Percentiles rank a stretch among this genome's conserved stretches.
These are phyloP conservation scores for Grigorovia humatica DNA, from an alignment of 805 yeast genomes.

Conservation along the genomic window DNA sequence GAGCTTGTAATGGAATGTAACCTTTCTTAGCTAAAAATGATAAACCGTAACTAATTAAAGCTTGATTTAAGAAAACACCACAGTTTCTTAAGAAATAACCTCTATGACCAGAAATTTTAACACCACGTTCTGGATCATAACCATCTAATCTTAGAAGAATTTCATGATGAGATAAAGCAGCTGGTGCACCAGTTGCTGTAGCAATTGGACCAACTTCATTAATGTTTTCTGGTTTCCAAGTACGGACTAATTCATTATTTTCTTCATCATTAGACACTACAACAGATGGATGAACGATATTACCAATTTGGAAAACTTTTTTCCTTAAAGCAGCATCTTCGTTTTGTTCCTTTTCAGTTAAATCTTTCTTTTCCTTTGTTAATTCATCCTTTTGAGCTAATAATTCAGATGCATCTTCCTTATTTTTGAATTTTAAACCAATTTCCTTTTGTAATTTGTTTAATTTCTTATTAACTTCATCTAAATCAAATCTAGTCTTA, in stretches of 20 bases:
- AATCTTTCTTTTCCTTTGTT: slow-evolving; percentile 55
- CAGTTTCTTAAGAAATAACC: slow-evolving; percentile 91
- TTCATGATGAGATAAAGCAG: slow-evolving; percentile 88
- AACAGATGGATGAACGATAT: slow-evolving; percentile 87
- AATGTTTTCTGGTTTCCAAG: slow-evolving; percentile 76
- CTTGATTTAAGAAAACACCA: slow-evolving; percentile 97
- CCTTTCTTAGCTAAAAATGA: slow-evolving; percentile 67
- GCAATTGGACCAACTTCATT: slow-evolving; percentile 53
- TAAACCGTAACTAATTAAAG: slow-evolving; percentile 92
- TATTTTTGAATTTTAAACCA: slow-evolving; percentile 84
- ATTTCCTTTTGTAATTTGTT: slow-evolving; percentile 89
- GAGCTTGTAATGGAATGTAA: slow-evolving; percentile 90
- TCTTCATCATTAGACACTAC: slow-evolving; percentile 82
- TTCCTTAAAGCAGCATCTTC: slow-evolving; percentile 64
- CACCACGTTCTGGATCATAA: slow-evolving; percentile 98
- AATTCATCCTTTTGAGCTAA: slow-evolving; percentile 71
- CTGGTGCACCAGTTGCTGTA: slow-evolving; percentile 66
- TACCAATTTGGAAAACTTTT: slow-evolving; percentile 87
- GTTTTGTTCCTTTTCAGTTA: slow-evolving; percentile 59
- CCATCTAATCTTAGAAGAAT: slow-evolving; percentile 90
- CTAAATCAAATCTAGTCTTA: slow-evolving; percentile 77
- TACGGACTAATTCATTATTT: slow-evolving; percentile 76
- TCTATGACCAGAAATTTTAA: slow-evolving; percentile 94
- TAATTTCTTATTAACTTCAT: slow-evolving; percentile 77
- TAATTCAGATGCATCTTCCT: slow-evolving; percentile 85